phyloP scores from a whole-genome alignment of 148 eudicot genomes.

The Rhododendron kiyosumense region DNA sequence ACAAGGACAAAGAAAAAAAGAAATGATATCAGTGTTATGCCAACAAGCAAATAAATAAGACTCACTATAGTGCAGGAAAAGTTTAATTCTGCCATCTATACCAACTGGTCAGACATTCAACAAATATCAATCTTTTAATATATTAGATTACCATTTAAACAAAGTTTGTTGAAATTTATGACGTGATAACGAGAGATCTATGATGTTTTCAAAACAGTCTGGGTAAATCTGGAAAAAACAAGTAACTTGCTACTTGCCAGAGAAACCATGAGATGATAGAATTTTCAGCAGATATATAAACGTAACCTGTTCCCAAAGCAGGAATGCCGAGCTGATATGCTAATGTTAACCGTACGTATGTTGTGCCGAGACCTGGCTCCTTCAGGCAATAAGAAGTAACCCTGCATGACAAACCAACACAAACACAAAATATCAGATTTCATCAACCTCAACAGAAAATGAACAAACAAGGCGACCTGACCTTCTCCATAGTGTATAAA shows the following conservation, averaged over 20 bases:
- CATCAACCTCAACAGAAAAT: not conserved
- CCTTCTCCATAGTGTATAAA: conserved; percentile 90
- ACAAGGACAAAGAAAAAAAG: not conserved
- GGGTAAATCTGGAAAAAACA: not conserved
- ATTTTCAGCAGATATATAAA: not conserved
- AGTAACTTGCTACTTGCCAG: not conserved
- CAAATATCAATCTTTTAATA: not conserved
- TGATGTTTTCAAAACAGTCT: not conserved
- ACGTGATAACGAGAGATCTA: not conserved
- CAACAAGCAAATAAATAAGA: not conserved
- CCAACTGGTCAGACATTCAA: not conserved
- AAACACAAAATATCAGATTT: not conserved
- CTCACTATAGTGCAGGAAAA: not conserved
- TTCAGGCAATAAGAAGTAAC: conserved; percentile 90
- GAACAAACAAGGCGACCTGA: conserved; percentile 10
- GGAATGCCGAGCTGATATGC: conserved; percentile 87
- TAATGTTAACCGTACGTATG: conserved; percentile 66
- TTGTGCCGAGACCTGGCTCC: conserved; percentile 71
- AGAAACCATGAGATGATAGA: not conserved
- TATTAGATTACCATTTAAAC: not conserved
- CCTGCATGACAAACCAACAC: conserved; percentile 38
- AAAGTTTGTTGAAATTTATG: not conserved
- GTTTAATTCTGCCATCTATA: not conserved
- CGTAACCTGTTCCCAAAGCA: conserved; percentile 93
- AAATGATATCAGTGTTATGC: not conserved